phyloP scores from a whole-genome alignment of 345 rosid species.

The Rhizophora mangle region DNA sequence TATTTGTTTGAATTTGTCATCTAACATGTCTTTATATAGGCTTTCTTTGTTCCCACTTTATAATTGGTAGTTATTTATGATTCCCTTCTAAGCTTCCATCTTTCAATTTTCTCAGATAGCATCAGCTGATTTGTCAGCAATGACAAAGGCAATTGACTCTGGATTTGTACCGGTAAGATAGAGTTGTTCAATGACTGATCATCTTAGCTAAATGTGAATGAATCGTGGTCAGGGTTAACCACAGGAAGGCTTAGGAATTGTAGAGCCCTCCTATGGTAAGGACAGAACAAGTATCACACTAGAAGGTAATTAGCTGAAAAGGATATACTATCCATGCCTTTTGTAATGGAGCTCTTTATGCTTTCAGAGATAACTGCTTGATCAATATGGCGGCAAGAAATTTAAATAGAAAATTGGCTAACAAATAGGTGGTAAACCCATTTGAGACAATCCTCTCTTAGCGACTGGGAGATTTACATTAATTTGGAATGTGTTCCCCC shows the following conservation, averaged over 20 bases:
- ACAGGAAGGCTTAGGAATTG: background rate
- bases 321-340: no score
- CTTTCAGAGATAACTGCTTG: no score
- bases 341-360: no score
- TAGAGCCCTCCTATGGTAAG: background rate
- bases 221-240: no score
- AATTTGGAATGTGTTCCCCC: background rate
- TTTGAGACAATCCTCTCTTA: background rate
- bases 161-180: conserved; percentile 82
- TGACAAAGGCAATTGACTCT: conserved; percentile 60
- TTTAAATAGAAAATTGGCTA: background rate
- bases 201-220: no score
- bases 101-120: conserved; percentile 43
- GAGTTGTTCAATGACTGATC: conserved; percentile 1
- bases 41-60: no score
- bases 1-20: conserved; percentile 8
- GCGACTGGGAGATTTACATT: background rate
- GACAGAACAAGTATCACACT: no score
- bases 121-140: conserved; percentile 60
- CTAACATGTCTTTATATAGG: background rate
- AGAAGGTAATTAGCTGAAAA: no score
- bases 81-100: conserved; percentile 22
- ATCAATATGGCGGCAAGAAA: background rate
- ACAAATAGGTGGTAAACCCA: background rate
- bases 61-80: background rate